These are phyloP conservation scores for Xylariaceae sp. DNA, from an alignment of 2,329 filamentous ascomycete genomes.

Conservation along the genomic window DNA sequence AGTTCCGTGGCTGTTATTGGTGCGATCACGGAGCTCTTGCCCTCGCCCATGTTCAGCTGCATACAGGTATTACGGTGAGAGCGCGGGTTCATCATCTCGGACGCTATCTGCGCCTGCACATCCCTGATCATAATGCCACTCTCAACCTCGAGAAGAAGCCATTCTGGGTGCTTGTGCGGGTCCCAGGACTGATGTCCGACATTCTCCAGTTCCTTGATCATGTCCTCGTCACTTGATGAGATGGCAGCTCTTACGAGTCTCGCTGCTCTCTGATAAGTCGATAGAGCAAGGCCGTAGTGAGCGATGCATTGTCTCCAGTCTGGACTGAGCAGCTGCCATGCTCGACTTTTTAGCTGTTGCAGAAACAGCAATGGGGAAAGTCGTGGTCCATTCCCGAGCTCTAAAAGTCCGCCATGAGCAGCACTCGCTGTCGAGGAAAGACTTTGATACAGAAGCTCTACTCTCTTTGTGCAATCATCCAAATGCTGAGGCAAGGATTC, in stretches of 20 bases:
- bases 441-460: too few relatives aligned
- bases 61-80: slow-evolving; percentile 54
- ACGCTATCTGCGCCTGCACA: slow-evolving; percentile 61
- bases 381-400: slow-evolving; percentile 34
- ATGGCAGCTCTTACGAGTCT: slow-evolving; percentile 39
- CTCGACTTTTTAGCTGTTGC: slow-evolving; percentile 33
- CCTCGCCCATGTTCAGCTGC: slow-evolving; percentile 74
- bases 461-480: too few relatives aligned
- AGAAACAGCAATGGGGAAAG: slow-evolving; percentile 41
- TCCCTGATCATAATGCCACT: slow-evolving; percentile 62
- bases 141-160: slow-evolving; percentile 66
- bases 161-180: slow-evolving; percentile 56
- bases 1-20: slow-evolving; percentile 62
- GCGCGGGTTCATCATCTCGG: slow-evolving; percentile 53
- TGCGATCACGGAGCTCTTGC: slow-evolving; percentile 70
- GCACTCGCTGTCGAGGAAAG: too few relatives aligned
- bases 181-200: slow-evolving; percentile 60
- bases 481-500: too few relatives aligned
- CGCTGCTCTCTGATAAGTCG: slow-evolving; percentile 45
- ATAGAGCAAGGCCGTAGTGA: slow-evolving; percentile 45
- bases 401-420: too few relatives aligned
- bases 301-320: slow-evolving; percentile 43
- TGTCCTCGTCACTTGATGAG: slow-evolving; percentile 35
- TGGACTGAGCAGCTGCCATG: slow-evolving; percentile 33
- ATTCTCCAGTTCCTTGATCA: slow-evolving; percentile 50